Evolutionary conservation across 2,329 filamentous ascomycete species (phyloP), one percentile per base, ranked within the genome.

Genomic region (Graphiopsis chlorocephala): DNA sequence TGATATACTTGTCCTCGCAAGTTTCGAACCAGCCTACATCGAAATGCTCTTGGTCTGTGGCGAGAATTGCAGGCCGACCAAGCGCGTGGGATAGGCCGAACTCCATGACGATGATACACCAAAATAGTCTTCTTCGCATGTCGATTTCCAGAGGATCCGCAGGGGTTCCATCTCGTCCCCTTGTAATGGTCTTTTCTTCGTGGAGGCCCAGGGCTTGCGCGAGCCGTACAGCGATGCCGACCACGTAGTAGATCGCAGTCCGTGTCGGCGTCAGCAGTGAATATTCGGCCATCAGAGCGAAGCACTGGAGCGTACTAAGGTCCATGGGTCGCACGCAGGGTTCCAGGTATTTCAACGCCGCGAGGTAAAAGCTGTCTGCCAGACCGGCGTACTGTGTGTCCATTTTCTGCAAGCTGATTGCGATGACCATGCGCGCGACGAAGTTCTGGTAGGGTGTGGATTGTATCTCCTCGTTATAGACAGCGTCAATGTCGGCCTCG

Each of bases 361-460:
- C 91, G 25, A 97, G 84, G 73, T 97, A 98, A 79, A 96, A 98
- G 74, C 92, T 93, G 78, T 98, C 94, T 31, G 95, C 94, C 29
- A 98, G 82, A 26, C 93, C 93, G n/a, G 93, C 93, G 76, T 95
- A 98, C 69, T 91, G 88, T 0, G 89, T 86, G 74, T 93, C 92
- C 72, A 97, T 84, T 77, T 96, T 97, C 78, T 98, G 94, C 78
- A 98, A 86, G 75, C 92, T 94, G 73, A 97, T 96, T 31, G 95
- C 94, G 73, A 98, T 88, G 61, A 97, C 92, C 87, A 98, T 93
- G 65, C 92, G 89, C 59, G 96, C 81, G 52, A 94, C 86, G 72
- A 97, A 98, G 72, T 95, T 93, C 74, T 93, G 89, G 75, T 93
- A 94, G 0, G 92, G 84, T n/a, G 70, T 68, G 10, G 73, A 72